These are phyloP conservation scores for Helotiales sp. DNA, from an alignment of 2,329 filamentous ascomycete species.

Conservation along the genomic window DNA sequence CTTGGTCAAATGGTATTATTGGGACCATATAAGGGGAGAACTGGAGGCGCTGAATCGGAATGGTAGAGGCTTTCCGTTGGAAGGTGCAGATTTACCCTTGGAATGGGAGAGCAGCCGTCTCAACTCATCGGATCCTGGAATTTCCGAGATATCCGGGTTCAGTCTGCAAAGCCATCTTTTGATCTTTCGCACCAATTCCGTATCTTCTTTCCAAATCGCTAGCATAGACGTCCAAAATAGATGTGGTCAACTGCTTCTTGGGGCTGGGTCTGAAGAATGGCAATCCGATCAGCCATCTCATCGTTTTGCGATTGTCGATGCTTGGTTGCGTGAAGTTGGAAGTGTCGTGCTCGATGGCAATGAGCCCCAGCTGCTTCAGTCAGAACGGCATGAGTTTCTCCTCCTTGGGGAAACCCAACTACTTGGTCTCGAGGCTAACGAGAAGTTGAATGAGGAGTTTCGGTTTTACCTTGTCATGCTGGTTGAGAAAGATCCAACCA, in stretches of 20 bases:
- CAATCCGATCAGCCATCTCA: not conserved
- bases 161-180: not conserved
- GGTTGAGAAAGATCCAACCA: not conserved
- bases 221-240: not conserved
- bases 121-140: not conserved
- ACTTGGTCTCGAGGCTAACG: not conserved
- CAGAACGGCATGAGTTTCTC: conserved; percentile 1
- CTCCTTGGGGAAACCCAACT: conserved; percentile 2
- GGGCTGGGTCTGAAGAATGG: not conserved
- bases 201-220: not conserved
- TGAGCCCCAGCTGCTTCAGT: not conserved
- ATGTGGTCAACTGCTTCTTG: not conserved
- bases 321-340: not conserved
- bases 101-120: conserved; percentile 1
- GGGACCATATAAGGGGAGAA: not conserved
- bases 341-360: conserved; percentile 2
- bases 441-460: not conserved
- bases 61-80: conserved; percentile 2
- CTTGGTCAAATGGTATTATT: conserved; percentile 3
- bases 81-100: conserved; percentile 1
- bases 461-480: not conserved
- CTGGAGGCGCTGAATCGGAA: not conserved
- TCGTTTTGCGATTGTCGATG: not conserved
- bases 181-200: not conserved
- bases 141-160: not conserved